phyloP scores from a whole-genome alignment of 306 rosid genomes.

The Biancaea sappan region DNA sequence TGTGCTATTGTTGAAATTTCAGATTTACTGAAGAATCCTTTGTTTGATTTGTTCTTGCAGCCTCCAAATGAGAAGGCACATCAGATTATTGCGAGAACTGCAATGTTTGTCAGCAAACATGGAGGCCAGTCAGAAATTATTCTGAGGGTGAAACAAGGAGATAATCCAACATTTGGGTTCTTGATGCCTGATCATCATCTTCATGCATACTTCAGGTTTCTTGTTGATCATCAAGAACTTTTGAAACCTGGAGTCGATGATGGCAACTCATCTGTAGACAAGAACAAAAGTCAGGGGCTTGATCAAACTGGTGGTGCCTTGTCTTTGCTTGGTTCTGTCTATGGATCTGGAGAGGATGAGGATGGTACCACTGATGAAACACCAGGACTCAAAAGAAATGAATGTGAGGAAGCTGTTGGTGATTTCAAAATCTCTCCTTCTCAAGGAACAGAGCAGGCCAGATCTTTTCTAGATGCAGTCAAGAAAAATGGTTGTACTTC shows the following conservation, averaged over 20 bases:
- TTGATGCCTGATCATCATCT: conserved; percentile 85
- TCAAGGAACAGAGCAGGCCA: conserved; percentile 41
- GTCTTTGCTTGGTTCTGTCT: conserved; percentile 85
- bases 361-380: conserved; percentile 56
- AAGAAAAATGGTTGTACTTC: conserved; percentile 49
- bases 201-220: conserved; percentile 80
- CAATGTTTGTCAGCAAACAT: conserved; percentile 69
- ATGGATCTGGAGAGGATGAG: conserved; percentile 85
- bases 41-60: conserved; percentile 52
- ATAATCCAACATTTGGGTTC: conserved; percentile 87
- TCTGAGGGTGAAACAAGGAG: conserved; percentile 92
- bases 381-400: conserved; percentile 26
- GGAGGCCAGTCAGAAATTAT: conserved; percentile 89
- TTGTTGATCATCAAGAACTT: conserved; percentile 76
- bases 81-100: conserved; percentile 87
- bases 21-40: conserved; percentile 35
- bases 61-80: conserved; percentile 85
- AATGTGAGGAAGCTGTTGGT: conserved; percentile 38
- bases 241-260: conserved; percentile 46
- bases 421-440: conserved; percentile 41
- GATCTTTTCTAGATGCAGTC: conserved; percentile 39
- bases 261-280: conserved; percentile 44
- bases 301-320: conserved; percentile 77
- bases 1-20: conserved; percentile 29
- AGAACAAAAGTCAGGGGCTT: conserved; percentile 46